These are phyloP conservation scores for Umbellularia californica DNA, from an alignment of 164 flowering plant species.

Conservation along the genomic window DNA sequence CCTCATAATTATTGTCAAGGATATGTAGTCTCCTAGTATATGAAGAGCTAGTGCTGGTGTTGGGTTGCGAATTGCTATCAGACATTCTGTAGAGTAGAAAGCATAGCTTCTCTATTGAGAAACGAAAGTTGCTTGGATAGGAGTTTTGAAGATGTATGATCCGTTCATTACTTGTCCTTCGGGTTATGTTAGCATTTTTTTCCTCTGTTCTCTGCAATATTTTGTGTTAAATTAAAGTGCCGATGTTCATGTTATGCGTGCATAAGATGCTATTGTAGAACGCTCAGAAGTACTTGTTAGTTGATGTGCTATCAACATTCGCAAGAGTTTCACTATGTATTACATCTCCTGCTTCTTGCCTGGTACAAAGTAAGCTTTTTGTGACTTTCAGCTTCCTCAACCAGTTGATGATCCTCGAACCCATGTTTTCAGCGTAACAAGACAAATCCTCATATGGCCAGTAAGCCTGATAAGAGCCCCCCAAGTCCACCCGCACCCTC, in stretches of 20 bases:
- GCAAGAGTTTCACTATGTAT: background rate
- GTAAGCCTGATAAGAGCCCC: slow-evolving; percentile 65
- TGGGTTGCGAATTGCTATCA: slow-evolving; percentile 17
- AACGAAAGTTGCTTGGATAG: slow-evolving; percentile 11
- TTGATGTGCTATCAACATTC: background rate
- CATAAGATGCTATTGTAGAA: background rate
- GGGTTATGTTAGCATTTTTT: background rate
- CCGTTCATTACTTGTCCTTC: background rate
- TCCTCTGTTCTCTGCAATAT: too few relatives aligned
- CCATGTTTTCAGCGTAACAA: slow-evolving; percentile 44
- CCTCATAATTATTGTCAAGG: slow-evolving; percentile 21
- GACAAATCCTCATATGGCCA: slow-evolving; percentile 50
- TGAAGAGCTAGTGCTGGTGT: slow-evolving; percentile 32
- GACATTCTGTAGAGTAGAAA: slow-evolving; percentile 22
- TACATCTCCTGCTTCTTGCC: slow-evolving; percentile 8
- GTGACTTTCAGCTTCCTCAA: slow-evolving; percentile 67
- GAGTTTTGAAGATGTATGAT: slow-evolving; percentile 26
- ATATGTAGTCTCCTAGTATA: slow-evolving; percentile 43
- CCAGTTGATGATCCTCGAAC: slow-evolving; percentile 63
- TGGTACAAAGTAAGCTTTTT: slow-evolving; percentile 30
- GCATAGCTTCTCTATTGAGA: slow-evolving; percentile 15
- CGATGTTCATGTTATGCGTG: background rate
- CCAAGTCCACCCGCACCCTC: slow-evolving; percentile 43
- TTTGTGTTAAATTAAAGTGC: background rate
- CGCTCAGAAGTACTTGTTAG: background rate